phyloP scores from a whole-genome alignment of 208 protist genomes.

The Leishmania aethiopica region DNA sequence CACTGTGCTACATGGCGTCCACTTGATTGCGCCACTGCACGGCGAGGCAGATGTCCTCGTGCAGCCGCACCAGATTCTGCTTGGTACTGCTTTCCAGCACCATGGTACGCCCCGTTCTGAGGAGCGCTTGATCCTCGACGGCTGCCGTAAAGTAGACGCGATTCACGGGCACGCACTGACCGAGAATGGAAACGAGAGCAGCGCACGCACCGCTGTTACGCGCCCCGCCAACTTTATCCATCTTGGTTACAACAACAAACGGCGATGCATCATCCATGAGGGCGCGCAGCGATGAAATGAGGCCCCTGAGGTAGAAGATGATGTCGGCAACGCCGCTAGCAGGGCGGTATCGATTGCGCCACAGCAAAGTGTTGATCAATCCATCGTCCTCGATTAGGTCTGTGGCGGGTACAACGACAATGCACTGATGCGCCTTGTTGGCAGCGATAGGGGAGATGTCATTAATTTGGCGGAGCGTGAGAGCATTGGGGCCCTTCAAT shows the following conservation, averaged over 20 bases:
- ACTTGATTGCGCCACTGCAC: conserved; percentile 61
- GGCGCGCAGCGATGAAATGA: conserved; percentile 48
- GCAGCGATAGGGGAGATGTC: conserved; percentile 43
- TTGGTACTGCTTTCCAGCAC: conserved; percentile 56
- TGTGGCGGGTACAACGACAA: conserved; percentile 74
- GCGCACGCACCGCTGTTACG: conserved; percentile 40
- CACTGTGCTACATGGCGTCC: conserved; percentile 26
- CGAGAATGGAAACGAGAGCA: conserved; percentile 45
- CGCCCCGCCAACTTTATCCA: conserved; percentile 80
- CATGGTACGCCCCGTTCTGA: conserved; percentile 30
- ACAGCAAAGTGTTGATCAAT: conserved; percentile 58
- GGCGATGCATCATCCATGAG: conserved; percentile 63
- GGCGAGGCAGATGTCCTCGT: conserved; percentile 69
- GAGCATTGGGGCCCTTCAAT: conserved; percentile 43
- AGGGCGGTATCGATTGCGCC: conserved; percentile 46
- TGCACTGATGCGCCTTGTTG: conserved; percentile 71
- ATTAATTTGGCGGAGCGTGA: conserved; percentile 39
- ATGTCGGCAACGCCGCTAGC: conserved; percentile 49
- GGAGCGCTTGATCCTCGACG: conserved; percentile 42
- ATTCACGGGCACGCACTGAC: conserved; percentile 73
- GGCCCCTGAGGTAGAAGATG: conserved; percentile 50
- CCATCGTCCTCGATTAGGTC: conserved; percentile 77
- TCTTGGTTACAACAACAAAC: conserved; percentile 81
- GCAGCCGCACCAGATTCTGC: conserved; percentile 54
- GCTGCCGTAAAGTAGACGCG: conserved; percentile 73